Evolutionary conservation across 2,329 filamentous ascomycete genomes (phyloP).

Genomic region (Torrubiella hemipterigena): DNA sequence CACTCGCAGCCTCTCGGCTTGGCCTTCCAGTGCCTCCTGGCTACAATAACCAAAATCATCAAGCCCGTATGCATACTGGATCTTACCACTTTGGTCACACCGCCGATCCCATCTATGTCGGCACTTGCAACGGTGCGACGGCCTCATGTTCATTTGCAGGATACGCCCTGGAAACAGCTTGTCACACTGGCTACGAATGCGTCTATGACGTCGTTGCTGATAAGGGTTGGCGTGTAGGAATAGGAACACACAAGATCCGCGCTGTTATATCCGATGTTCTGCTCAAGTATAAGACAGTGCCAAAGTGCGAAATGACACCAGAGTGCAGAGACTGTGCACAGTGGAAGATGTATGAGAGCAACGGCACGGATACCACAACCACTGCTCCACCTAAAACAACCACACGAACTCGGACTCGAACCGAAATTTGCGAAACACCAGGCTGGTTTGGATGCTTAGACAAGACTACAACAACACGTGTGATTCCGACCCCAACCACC

Average conservation of each 20-base stretch:
- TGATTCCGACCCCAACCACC: constrained; percentile 30
- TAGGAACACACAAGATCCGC: constrained; percentile 83
- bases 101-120: constrained; percentile 89
- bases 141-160: constrained; percentile 84
- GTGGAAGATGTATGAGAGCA: constrained; percentile 94
- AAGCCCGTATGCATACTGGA: constrained; percentile 61
- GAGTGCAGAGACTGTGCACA: constrained; percentile 82
- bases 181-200: constrained; percentile 80
- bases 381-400: constrained; percentile 18
- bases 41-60: constrained; percentile 56
- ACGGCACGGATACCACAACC: constrained; percentile 67
- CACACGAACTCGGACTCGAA: constrained; percentile 62
- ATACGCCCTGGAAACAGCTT: constrained; percentile 88
- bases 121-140: constrained; percentile 80
- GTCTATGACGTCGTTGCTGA: constrained; percentile 87
- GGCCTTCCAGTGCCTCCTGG: constrained; percentile 80
- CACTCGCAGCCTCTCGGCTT: constrained; percentile 70
- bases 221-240: constrained; percentile 82
- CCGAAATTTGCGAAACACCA: constrained; percentile 79
- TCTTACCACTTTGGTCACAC: constrained; percentile 90
- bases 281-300: constrained; percentile 68
- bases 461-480: constrained; percentile 40
- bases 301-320: constrained; percentile 61
- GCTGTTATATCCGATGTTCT: constrained; percentile 82
- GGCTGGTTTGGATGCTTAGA: constrained; percentile 84